phyloP scores from a whole-genome alignment of 2,329 filamentous ascomycete genomes.

The Pseudohalonectria lignicola region DNA sequence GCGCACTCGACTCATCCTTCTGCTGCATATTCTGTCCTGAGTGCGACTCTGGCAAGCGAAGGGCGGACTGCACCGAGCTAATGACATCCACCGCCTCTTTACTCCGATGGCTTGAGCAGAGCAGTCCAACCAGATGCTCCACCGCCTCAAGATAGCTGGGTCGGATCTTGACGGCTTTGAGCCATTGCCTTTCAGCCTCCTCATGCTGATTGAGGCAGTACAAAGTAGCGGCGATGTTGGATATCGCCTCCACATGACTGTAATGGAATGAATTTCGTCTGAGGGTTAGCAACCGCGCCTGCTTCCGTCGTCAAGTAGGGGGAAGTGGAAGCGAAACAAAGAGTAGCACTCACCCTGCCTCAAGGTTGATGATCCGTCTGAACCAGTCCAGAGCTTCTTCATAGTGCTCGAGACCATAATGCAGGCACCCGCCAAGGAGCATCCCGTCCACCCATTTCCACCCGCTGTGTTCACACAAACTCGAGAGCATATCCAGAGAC shows the following conservation, averaged over 20 bases:
- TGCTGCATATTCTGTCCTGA: slow-evolving; percentile 11
- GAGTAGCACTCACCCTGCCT: slow-evolving; percentile 38
- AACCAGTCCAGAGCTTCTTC: slow-evolving; percentile 68
- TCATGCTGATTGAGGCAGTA: slow-evolving; percentile 71
- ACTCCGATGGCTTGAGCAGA: slow-evolving; percentile 72
- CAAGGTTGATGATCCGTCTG: slow-evolving; percentile 45
- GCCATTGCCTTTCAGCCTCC: slow-evolving; percentile 81
- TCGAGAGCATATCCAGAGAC: slow-evolving; percentile 61
- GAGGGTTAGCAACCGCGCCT: neutral
- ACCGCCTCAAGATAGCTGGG: slow-evolving; percentile 91
- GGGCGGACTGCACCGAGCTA: slow-evolving; percentile 65
- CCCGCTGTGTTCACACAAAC: slow-evolving; percentile 65
- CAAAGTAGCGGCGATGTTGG: slow-evolving; percentile 82
- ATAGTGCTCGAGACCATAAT: slow-evolving; percentile 82
- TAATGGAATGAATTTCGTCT: slow-evolving; percentile 12
- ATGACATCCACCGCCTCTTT: slow-evolving; percentile 83
- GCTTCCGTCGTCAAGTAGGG: too few species aligned
- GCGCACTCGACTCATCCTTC: too few species aligned
- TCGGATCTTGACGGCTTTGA: slow-evolving; percentile 67
- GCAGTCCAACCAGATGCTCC: slow-evolving; percentile 80
- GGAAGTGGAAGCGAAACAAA: too few species aligned
- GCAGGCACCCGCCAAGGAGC: slow-evolving; percentile 79
- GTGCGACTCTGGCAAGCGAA: slow-evolving; percentile 34
- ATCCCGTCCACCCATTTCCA: slow-evolving; percentile 94
- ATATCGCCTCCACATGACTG: slow-evolving; percentile 85